phyloP scores from a whole-genome alignment of 345 rosid genomes.

The Eucalyptus marginata region DNA sequence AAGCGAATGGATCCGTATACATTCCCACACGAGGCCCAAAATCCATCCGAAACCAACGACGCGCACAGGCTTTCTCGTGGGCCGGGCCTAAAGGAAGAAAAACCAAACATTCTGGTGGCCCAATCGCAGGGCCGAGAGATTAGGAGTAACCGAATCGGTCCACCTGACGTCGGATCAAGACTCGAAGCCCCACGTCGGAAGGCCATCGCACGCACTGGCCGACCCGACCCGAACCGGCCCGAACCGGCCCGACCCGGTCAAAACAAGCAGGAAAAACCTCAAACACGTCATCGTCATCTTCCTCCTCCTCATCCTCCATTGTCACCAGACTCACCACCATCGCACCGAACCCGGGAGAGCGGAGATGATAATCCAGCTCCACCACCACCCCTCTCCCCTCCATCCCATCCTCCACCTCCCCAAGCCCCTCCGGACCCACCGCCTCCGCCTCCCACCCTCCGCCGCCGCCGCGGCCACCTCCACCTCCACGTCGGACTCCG shows the following conservation, averaged over 20 bases:
- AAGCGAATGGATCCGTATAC: not conserved
- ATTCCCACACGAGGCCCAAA: not conserved
- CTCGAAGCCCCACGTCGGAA: no score
- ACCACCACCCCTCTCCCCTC: not conserved
- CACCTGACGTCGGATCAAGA: no score
- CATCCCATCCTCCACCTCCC: not conserved
- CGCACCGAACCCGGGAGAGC: not conserved
- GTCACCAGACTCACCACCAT: not conserved
- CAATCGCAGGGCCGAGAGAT: not conserved
- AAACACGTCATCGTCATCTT: not conserved
- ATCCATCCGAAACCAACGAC: not conserved
- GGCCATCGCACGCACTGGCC: no score
- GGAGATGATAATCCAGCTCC: not conserved
- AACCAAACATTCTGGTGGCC: not conserved
- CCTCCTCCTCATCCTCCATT: not conserved
- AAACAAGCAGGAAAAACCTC: not conserved
- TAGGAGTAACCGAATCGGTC: no score
- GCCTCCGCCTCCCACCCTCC: not conserved
- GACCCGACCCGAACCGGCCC: no score
- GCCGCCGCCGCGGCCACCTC: not conserved
- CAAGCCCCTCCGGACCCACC: not conserved
- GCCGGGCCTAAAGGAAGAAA: not conserved
- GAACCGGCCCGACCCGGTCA: not conserved
- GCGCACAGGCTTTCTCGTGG: not conserved
- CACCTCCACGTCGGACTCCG: conserved; percentile 23